Evolutionary conservation across 495 filamentous ascomycete genomes (phyloP), one percentile per base, ranked within the genome.

Genomic region (Penicillium steckii): DNA sequence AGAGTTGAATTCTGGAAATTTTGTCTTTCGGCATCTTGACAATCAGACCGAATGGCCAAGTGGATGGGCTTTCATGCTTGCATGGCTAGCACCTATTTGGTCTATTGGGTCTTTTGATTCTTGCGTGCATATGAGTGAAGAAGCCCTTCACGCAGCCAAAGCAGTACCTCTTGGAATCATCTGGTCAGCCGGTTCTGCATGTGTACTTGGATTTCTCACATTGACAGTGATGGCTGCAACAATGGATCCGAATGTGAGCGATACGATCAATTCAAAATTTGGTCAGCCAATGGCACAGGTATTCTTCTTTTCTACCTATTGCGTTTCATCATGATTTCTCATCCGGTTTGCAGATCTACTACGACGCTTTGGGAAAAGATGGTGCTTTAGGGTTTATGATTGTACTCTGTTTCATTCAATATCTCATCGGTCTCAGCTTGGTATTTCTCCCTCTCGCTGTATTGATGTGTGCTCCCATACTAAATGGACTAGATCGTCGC

Each of bases 61-160:
- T 1, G 81, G 81, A 0, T 84, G 80, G 81, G 73, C 80, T 1
- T 88, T 85, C 59, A 85, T 88, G 74, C 66, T 88, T 7, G 60
- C 79, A 4, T 87, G 85, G 85, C 71, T 88, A 9, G 71, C 68
- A 8, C 83, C 85, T 0, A 86, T 88, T 41, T 88, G 85, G 85
- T 83, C 82, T 0, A 85, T 86, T 47, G 83, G 80, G 0, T 76
- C 65, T 0, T 78, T 80, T 41, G 74, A 80, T 52, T 72, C 68
- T 0, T 80, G 78, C 44, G 75, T 82, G 5, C 82, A 85, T 53
- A 85, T 85, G 74, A 78, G 72, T 24, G 85, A 87, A 56, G 85
- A 88, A 54, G 83, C 82, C 4, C 64, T 75, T 24, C 83, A 87
- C 61, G 83, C 83, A 3, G 75, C 79, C 0, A 79, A 70, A 42